Evolutionary conservation across 306 rosid genomes (phyloP).

Genomic region (Cucurbita argyrosperma): DNA sequence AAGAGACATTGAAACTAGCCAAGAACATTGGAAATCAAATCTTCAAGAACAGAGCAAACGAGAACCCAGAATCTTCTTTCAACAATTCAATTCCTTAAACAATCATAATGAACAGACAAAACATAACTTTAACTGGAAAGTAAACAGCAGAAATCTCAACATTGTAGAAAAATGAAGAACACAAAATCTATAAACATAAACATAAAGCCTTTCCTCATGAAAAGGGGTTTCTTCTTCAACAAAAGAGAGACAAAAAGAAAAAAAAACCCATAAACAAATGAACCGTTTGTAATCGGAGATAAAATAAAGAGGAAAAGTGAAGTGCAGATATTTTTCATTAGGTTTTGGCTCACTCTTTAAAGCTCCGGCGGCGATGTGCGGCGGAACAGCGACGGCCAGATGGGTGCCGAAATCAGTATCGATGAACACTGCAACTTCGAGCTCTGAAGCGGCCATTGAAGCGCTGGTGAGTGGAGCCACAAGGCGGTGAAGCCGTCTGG

Average conservation of each 20-base stretch:
- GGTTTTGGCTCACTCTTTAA: conserved; percentile 42
- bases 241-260: background rate
- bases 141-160: background rate
- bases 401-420: conserved; percentile 60
- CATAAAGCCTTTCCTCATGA: background rate
- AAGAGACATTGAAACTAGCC: background rate
- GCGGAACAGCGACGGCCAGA: conserved; percentile 42
- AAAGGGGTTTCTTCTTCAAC: background rate
- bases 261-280: background rate
- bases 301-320: background rate
- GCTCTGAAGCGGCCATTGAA: conserved; percentile 8
- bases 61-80: background rate
- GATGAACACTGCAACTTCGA: conserved; percentile 42
- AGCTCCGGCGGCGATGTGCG: conserved; percentile 30
- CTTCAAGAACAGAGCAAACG: background rate
- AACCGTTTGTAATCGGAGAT: background rate
- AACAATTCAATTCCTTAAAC: background rate
- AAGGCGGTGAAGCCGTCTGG: background rate
- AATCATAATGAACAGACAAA: background rate
- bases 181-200: background rate
- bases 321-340: background rate
- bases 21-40: background rate
- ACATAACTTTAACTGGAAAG: background rate
- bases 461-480: background rate
- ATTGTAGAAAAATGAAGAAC: background rate